Evolutionary conservation across 257 asterid genomes (phyloP), one percentile per base, ranked within the genome.

Genomic region (Primulina tabacum): DNA sequence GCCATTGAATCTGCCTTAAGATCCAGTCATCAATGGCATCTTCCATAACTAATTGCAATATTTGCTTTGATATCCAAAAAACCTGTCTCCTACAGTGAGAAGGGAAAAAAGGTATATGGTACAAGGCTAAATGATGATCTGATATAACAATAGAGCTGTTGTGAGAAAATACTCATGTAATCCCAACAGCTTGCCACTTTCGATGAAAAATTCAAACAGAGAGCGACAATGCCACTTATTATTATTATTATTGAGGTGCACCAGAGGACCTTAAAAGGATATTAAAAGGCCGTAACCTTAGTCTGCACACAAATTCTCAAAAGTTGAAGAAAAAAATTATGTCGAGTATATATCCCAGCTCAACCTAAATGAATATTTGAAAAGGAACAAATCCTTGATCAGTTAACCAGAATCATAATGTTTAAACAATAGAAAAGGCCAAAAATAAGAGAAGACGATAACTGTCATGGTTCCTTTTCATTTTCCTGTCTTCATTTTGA

Each of bases 11-110:
- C 82, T 94, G 92, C 83, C 93, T 79, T 76, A 88, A 70, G 64
- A 94, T 92, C 99, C 99, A 94, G 76, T 94, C 99, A 77, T 94
- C 99, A 76, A 94, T 91, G 68, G 99, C 99, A 73, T 94, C 99
- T 83, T 94, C 99, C 99, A 94, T 94, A 81, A 94, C 76, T 76
- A 94, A 76, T 87, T 94, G 99, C 83, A 94, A 83, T 75, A 94
- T 91, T 81, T 94, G 97, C 84, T 89, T 94, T 73, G 99, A 94
- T 82, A 94, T 94, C 99, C 99, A 94, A 82, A 89, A 94, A 35
- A 94, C 99, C 81, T 94, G 99, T 75, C 99, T 85, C 83, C 99
- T 94, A 80, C 82, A 79, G 37, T 66, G 74, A 65, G 68, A 66
- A 64, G 69, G 70, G 60, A 24, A 74, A 14, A 74, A 7, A 58